phyloP scores from a whole-genome alignment of 2,329 filamentous ascomycete genomes.

The Botryotinia calthae region DNA sequence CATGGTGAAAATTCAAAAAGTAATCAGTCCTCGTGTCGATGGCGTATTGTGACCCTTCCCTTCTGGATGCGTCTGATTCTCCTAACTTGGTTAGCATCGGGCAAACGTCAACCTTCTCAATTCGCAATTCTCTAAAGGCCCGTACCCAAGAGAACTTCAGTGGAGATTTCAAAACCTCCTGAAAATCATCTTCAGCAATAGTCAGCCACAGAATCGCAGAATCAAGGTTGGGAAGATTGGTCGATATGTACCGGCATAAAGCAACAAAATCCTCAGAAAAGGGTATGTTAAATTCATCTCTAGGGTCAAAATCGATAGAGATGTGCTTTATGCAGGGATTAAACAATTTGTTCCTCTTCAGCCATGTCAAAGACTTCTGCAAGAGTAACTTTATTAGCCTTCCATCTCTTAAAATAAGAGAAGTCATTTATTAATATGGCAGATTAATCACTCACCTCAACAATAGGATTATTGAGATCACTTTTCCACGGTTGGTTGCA shows the following conservation, averaged over 20 bases:
- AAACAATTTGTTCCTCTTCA: neutral
- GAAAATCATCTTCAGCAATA: neutral
- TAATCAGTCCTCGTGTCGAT: accelerated
- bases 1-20: neutral
- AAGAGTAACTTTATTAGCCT: neutral
- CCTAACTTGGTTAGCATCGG: neutral
- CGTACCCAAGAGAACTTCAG: neutral
- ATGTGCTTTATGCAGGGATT: neutral
- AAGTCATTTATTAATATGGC: too few species aligned
- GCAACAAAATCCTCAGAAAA: neutral
- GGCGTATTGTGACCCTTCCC: accelerated
- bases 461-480: neutral
- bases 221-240: neutral
- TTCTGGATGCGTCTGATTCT: neutral
- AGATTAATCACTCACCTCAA: neutral
- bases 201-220: neutral
- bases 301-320: neutral
- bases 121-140: neutral
- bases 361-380: constrained; percentile 3
- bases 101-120: neutral
- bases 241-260: neutral
- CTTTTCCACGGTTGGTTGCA: neutral
- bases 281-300: neutral
- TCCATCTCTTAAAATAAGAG: too few species aligned
- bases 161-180: neutral